Evolutionary conservation across 208 protist species (phyloP), one percentile per base, ranked within the genome.

Genomic region (Leishmania aethiopica): DNA sequence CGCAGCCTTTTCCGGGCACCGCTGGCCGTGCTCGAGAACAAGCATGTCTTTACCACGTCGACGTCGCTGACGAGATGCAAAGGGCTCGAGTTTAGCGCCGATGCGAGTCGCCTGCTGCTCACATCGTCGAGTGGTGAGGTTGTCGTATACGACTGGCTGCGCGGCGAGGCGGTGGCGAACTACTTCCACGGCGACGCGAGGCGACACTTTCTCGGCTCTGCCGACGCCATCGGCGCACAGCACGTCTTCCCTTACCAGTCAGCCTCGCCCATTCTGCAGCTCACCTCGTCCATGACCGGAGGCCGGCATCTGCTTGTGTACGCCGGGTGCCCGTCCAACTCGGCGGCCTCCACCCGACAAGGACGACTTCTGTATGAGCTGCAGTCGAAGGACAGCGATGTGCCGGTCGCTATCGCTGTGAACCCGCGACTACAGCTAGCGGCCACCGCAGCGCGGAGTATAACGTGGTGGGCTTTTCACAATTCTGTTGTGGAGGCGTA

Each of bases 401-500:
- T 91, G 42, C 91, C 92, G 45, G 84, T 93, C 4, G 89, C 86
- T 2, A 22, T 96, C 35, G 85, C 88, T 55, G 93, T 97, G 59
- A 96, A 96, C 79, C 84, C 86, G 57, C 85, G 90, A 19, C 95
- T 89, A 42, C 82, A 84, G 32, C 80, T 97, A 0, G 86, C 95
- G 28, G 91, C 90, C 19, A 94, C 89, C 2, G 91, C 92, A 5
- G 92, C 94, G 28, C 90, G 92, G 45, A 86, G 84, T 76, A 86
- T 96, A 5, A 97, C 94, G 40, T 97, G 91, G 94, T 97, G 92
- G 92, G 83, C 90, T 15, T 89, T 96, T 78, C 91, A 93, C 71
- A 80, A 69, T 3, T 5, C 49, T 42, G 57, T 40, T 11, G 37
- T 83, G 15, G 59, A 75, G 60, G 28, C 84, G 2, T 78, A 77